Conservation (phyloP, 1,284 basidiomycete genomes). For the Fereydounia khargensis region DNA sequence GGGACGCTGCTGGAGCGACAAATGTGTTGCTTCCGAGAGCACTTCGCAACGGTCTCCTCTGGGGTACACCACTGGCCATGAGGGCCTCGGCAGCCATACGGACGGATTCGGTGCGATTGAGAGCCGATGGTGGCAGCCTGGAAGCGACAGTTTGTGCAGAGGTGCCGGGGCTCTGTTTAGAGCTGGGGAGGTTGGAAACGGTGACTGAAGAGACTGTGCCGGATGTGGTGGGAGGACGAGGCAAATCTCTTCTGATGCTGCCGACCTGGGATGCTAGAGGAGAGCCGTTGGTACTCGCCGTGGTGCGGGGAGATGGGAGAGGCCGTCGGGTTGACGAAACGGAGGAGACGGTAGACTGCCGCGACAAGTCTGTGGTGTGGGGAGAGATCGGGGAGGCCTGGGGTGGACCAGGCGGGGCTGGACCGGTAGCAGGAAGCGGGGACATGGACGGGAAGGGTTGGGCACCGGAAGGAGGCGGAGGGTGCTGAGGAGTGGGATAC, state of each 20-base stretch:
- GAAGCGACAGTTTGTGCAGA: constrained; percentile 10
- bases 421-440: constrained; percentile 1
- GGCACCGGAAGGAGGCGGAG: constrained; percentile 4
- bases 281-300: too few relatives aligned
- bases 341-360: constrained; percentile 29
- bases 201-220: constrained; percentile 16
- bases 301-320: constrained; percentile 24
- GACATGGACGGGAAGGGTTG: background rate
- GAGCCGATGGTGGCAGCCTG: constrained; percentile 12
- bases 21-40: constrained; percentile 27
- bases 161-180: constrained; percentile 9
- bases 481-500: background rate
- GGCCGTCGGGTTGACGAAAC: constrained; percentile 21
- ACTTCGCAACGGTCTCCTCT: constrained; percentile 23
- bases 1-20: background rate
- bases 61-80: constrained; percentile 41
- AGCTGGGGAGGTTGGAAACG: constrained; percentile 8
- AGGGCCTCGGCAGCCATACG: constrained; percentile 44
- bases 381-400: constrained; percentile 4
- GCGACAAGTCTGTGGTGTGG: constrained; percentile 15
- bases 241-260: constrained; percentile 23
- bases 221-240: constrained; percentile 17
- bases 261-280: constrained; percentile 15
- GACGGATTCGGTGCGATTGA: constrained; percentile 40
- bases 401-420: constrained; percentile 7